These are phyloP conservation scores for Aspergillus eucalypticola DNA, from an alignment of 2,329 filamentous ascomycete species.

Conservation along the genomic window DNA sequence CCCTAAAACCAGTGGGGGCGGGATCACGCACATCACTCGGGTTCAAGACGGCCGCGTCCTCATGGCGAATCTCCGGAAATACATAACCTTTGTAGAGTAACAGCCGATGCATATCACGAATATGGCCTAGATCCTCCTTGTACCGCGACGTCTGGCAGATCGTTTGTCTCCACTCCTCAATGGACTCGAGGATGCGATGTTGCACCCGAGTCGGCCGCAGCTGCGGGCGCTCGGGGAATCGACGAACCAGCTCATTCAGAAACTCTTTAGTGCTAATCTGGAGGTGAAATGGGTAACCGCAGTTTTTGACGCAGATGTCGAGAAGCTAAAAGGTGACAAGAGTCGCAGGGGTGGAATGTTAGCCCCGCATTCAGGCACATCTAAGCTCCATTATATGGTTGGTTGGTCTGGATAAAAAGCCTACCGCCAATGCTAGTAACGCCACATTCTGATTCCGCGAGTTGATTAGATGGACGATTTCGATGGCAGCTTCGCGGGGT, in stretches of 20 bases:
- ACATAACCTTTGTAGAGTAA: slow-evolving; percentile 96
- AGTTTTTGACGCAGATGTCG: slow-evolving; percentile 99
- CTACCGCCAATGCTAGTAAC: slow-evolving; percentile 75
- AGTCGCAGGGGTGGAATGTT: slow-evolving; percentile 10
- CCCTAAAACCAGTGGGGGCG: slow-evolving; percentile 6
- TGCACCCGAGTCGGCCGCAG: slow-evolving; percentile 84
- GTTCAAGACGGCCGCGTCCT: slow-evolving; percentile 95
- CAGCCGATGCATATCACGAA: slow-evolving; percentile 94
- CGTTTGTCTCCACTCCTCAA: slow-evolving; percentile 97
- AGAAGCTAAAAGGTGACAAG: slow-evolving; percentile 60
- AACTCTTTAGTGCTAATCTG: slow-evolving; percentile 99
- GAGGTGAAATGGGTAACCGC: slow-evolving; percentile 96
- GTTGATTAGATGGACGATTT: slow-evolving; percentile 93
- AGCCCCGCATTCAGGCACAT: slow-evolving; percentile 14
- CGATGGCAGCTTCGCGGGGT: slow-evolving; percentile 88
- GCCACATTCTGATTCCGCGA: slow-evolving; percentile 96
- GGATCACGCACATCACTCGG: slow-evolving; percentile 79
- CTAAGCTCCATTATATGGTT: slow-evolving; percentile 15
- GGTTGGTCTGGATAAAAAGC: slow-evolving; percentile 26
- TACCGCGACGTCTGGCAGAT: slow-evolving; percentile 98
- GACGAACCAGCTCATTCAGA: slow-evolving; percentile 92
- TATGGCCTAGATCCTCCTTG: slow-evolving; percentile 94
- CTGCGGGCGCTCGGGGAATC: slow-evolving; percentile 92
- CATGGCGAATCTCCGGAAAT: slow-evolving; percentile 86
- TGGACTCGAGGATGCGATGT: slow-evolving; percentile 87